Base-by-base conservation (phyloP, 2,329 filamentous ascomycete species). In the Xylaria hypoxylon region DNA sequence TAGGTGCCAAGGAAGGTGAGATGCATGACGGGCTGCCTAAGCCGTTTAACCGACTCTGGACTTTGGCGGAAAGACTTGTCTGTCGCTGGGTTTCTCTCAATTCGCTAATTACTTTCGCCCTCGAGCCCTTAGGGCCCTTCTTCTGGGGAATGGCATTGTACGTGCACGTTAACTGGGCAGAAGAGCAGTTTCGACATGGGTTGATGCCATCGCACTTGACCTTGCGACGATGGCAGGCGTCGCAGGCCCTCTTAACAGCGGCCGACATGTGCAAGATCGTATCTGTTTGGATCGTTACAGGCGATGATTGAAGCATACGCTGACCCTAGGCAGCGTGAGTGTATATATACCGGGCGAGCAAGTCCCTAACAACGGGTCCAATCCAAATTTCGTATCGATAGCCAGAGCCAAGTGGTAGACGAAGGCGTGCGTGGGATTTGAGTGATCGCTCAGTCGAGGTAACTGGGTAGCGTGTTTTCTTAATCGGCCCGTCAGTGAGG, bases 121-220 rank as follows among this genome's bases (percentile, higher is more conserved):
- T 83, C 35, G 89, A 91, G 70, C 90, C 90, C 79, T 92, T 92
- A 48, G 90, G 90, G 1, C 90, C 90, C 77, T 92, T 92, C 81
- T 92, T 92, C 80, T 91, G 90, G 1, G 90, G 90, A 40, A 92
- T 88, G 38, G 89, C 88, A 80, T 91, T 89, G 83, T 92, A 93
- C 33, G 90, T 92, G 82, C 90, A 93, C 13, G 85, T 83, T 19
- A 92, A 82, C 73, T 88, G 85, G 6, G 90, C 88, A 7, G 89
- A 86, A 13, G 84, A 83, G 79, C 90, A 93, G 79, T 92, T 92
- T 67, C 87, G 85, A 78, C 90, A 93, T 22, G 90, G 90, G 73
- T 89, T 89, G 75, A 88, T 82, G 64, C 89, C 89, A 75, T 92
- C 89, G 76, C 90, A 92, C 77, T 91, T 92, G 76, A 92, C 90